These are phyloP conservation scores for Galerina marginata DNA, from an alignment of 768 basidiomycete species.

Conservation along the genomic window DNA sequence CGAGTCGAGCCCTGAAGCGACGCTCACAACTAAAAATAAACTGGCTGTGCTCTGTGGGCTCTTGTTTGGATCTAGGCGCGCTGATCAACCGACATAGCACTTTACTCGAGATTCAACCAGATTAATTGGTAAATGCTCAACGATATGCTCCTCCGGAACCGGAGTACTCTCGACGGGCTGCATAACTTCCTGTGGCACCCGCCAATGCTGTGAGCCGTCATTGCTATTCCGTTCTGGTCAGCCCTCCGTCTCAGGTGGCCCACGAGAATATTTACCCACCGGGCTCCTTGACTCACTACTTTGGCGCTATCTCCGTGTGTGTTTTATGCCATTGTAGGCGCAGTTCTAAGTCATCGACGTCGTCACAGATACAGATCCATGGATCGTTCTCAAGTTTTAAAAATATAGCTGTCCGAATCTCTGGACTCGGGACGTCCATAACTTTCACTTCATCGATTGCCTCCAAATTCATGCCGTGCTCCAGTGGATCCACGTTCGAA, in stretches of 20 bases:
- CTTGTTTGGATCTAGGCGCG: slow-evolving; percentile 15
- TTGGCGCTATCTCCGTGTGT: slow-evolving; percentile 34
- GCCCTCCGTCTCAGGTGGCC: slow-evolving; percentile 12
- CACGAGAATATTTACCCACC: slow-evolving; percentile 26
- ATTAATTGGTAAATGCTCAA: not conserved
- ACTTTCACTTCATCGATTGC: slow-evolving; percentile 8
- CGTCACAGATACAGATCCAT: slow-evolving; percentile 26
- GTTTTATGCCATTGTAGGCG: slow-evolving; percentile 25
- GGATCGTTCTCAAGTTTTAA: slow-evolving; percentile 29
- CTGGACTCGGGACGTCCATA: slow-evolving; percentile 30
- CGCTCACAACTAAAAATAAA: slow-evolving; percentile 16
- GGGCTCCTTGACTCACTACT: slow-evolving; percentile 20
- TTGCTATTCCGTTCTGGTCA: slow-evolving; percentile 14
- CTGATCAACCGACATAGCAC: slow-evolving; percentile 11
- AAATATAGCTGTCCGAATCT: slow-evolving; percentile 27
- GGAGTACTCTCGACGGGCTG: slow-evolving; percentile 2
- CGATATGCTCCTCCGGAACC: not conserved
- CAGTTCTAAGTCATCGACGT: slow-evolving; percentile 21
- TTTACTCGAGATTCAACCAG: not conserved
- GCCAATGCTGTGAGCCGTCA: slow-evolving; percentile 4
- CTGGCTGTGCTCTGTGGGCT: slow-evolving; percentile 14
- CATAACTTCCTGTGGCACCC: not conserved
- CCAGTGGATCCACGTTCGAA: slow-evolving; percentile 16
- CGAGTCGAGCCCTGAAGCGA: not conserved
- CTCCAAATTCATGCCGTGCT: slow-evolving; percentile 16